Conservation (phyloP, 306 rosid genomes). For the Prunus dulcis region DNA sequence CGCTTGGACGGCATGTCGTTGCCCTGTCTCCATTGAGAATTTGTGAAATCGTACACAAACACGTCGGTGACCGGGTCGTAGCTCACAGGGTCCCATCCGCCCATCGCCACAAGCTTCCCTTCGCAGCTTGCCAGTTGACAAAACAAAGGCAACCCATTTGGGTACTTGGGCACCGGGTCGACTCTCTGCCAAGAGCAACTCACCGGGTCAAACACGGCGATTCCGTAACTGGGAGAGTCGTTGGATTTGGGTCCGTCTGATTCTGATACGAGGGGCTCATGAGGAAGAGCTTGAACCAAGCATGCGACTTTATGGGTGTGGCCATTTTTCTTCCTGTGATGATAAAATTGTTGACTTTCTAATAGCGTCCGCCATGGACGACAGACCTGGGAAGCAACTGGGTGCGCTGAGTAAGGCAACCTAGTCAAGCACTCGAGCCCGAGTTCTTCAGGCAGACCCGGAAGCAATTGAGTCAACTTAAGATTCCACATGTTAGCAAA, state of each 20-base stretch:
- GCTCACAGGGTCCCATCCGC: constrained; percentile 56
- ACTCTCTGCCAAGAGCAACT: constrained; percentile 34
- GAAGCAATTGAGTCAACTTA: constrained; percentile 26
- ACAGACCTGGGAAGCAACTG: constrained; percentile 41
- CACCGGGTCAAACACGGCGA: constrained; percentile 38
- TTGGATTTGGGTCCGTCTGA: constrained; percentile 18
- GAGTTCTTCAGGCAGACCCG: constrained; percentile 48
- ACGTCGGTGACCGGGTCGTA: constrained; percentile 44
- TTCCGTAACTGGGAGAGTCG: constrained; percentile 27
- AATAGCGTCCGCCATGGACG: constrained; percentile 37
- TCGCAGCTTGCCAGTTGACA: constrained; percentile 45
- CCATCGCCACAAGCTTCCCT: constrained; percentile 50
- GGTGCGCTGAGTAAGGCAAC: constrained; percentile 34
- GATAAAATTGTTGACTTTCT: constrained; percentile 33
- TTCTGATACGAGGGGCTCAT: neutral
- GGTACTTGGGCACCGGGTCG: constrained; percentile 42
- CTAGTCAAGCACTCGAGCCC: constrained; percentile 53
- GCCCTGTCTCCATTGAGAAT: constrained; percentile 31
- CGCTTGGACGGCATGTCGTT: constrained; percentile 41
- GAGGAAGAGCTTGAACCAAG: constrained; percentile 44
- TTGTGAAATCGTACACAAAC: constrained; percentile 47
- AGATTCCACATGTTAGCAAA: neutral
- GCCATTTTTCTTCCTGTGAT: constrained; percentile 26
- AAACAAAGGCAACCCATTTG: constrained; percentile 45
- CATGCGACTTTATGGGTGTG: constrained; percentile 38